Evolutionary conservation across 768 basidiomycete species (phyloP).

Genomic region (Phylloporus scabripes): DNA sequence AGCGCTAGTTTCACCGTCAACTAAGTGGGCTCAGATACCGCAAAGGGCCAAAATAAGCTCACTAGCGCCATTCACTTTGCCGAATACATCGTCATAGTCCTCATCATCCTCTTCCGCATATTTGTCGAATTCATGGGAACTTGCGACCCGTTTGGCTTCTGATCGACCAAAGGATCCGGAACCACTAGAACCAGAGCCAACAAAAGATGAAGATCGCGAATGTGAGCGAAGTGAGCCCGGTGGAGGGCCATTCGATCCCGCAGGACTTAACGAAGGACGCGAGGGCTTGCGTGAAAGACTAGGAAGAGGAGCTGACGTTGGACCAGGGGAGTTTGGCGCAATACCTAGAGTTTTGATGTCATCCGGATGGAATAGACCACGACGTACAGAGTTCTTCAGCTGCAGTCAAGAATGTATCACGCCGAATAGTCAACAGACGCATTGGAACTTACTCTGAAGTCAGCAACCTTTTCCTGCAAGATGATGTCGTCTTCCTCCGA

Average conservation of each 20-base stretch:
- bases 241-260: conserved; percentile 24
- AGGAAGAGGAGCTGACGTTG: conserved; percentile 65
- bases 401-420: conserved; percentile 13
- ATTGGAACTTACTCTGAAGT: conserved; percentile 60
- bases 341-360: conserved; percentile 79
- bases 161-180: conserved; percentile 59
- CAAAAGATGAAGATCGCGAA: conserved; percentile 55
- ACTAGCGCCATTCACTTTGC: conserved; percentile 65
- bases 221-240: conserved; percentile 38
- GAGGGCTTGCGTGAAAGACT: conserved; percentile 47
- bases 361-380: conserved; percentile 82
- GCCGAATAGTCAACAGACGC: not conserved
- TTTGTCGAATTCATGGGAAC: conserved; percentile 68
- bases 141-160: conserved; percentile 51
- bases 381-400: conserved; percentile 69
- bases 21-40: not conserved
- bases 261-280: conserved; percentile 48
- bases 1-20: conserved; percentile 33
- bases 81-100: conserved; percentile 95
- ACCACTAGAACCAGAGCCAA: conserved; percentile 35
- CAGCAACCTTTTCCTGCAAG: conserved; percentile 73
- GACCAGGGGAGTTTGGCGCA: conserved; percentile 45
- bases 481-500: conserved; percentile 69
- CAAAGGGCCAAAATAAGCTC: conserved; percentile 27
- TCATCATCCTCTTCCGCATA: conserved; percentile 87